A percentile compares a stretch with the other conserved stretches of the same genome.
These are phyloP conservation scores for Nematocida ironsii DNA, from an alignment of 371 early-diverging fungal genomes.

Conservation along the genomic window DNA sequence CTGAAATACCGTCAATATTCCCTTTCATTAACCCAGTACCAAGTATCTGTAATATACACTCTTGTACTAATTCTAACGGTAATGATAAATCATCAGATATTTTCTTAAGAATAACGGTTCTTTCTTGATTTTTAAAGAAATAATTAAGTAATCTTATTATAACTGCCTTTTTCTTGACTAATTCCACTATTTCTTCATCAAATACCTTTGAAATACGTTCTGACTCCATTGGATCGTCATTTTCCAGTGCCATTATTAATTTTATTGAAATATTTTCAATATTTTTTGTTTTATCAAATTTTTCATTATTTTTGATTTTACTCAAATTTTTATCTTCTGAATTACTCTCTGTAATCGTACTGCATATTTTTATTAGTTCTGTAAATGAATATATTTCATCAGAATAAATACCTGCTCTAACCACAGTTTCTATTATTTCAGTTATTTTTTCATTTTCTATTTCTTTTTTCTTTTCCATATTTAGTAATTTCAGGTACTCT, in stretches of 20 bases:
- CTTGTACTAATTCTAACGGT: constrained; percentile 15
- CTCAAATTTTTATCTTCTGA: background rate
- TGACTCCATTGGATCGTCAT: constrained; percentile 2
- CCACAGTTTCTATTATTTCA: constrained; percentile 11
- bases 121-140: constrained; percentile 50
- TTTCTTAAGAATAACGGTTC: constrained; percentile 18
- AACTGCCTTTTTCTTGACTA: constrained; percentile 30
- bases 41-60: constrained; percentile 25
- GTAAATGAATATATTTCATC: constrained; percentile 44
- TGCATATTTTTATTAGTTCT: constrained; percentile 9
- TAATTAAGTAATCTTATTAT: constrained; percentile 40
- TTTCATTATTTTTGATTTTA: background rate
- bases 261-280: background rate
- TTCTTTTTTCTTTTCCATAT: background rate
- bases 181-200: background rate
- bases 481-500: constrained; percentile 29
- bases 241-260: constrained; percentile 32
- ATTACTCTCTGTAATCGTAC: background rate
- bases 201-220: background rate
- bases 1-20: constrained; percentile 41
- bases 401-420: constrained; percentile 23
- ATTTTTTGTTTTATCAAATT: background rate
- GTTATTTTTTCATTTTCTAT: background rate
- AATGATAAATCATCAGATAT: constrained; percentile 21
- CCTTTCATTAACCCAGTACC: constrained; percentile 47